A percentile compares a stretch with the other conserved stretches of the same genome.
These are phyloP conservation scores for Aaosphaeria arxii DNA, from an alignment of 2,329 filamentous ascomycete genomes.

Conservation along the genomic window DNA sequence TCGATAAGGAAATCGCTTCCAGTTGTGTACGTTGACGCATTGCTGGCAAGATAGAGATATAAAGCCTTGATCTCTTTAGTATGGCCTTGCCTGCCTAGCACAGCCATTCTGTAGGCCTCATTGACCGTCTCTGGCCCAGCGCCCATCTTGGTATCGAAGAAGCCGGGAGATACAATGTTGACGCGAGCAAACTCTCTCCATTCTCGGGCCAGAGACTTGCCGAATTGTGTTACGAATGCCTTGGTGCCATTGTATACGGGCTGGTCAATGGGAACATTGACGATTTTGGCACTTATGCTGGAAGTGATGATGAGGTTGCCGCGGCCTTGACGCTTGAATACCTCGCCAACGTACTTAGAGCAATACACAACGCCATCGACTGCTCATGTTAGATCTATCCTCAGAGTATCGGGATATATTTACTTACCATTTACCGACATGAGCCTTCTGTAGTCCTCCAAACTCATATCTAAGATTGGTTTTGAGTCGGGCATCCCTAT, in stretches of 20 bases:
- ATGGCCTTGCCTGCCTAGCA: slow-evolving; percentile 71
- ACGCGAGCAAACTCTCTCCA: slow-evolving; percentile 66
- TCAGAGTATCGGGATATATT: not conserved
- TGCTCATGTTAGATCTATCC: not conserved
- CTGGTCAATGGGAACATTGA: slow-evolving; percentile 74
- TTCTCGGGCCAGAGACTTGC: slow-evolving; percentile 61
- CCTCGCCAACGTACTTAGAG: slow-evolving; percentile 40
- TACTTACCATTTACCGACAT: slow-evolving; percentile 57
- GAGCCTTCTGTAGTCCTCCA: slow-evolving; percentile 63
- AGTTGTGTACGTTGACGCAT: slow-evolving; percentile 75
- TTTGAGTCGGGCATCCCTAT: slow-evolving; percentile 52
- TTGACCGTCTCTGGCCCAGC: slow-evolving; percentile 60
- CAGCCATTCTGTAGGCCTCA: slow-evolving; percentile 70
- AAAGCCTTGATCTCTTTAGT: slow-evolving; percentile 75
- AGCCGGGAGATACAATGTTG: slow-evolving; percentile 63
- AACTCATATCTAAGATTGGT: slow-evolving; percentile 53
- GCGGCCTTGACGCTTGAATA: slow-evolving; percentile 43
- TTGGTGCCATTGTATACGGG: slow-evolving; percentile 48
- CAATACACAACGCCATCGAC: slow-evolving; percentile 58
- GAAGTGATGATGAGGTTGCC: slow-evolving; percentile 64
- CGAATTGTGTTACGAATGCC: slow-evolving; percentile 62
- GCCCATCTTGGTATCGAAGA: slow-evolving; percentile 63
- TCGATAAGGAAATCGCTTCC: slow-evolving; percentile 72
- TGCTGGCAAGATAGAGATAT: slow-evolving; percentile 77
- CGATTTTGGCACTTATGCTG: slow-evolving; percentile 70